Evolutionary conservation across 129 eudicot species (phyloP).

Genomic region (Mikania micrantha): DNA sequence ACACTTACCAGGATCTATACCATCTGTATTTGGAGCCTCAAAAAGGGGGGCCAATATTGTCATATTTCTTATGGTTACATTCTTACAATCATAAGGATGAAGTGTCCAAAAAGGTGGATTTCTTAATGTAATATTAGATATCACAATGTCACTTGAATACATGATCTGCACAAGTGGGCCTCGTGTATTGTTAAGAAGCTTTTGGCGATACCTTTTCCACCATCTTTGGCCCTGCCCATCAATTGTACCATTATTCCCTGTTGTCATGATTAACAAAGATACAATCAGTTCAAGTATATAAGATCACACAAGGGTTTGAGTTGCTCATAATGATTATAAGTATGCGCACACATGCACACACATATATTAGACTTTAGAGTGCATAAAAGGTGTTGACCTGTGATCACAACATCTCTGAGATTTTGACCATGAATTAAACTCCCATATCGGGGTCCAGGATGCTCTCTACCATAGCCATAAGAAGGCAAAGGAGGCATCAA

Average conservation of each 20-base stretch:
- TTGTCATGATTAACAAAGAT: constrained; percentile 18
- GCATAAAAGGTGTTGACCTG: constrained; percentile 48
- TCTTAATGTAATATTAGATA: constrained; percentile 79
- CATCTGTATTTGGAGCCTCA: constrained; percentile 96
- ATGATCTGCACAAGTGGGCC: constrained; percentile 97
- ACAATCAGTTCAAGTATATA: constrained; percentile 18
- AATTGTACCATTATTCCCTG: constrained; percentile 91
- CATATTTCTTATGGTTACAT: constrained; percentile 69
- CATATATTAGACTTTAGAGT: not conserved
- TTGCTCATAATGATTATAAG: not conserved
- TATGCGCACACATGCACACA: not conserved
- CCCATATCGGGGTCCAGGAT: constrained; percentile 90
- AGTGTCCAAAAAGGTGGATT: constrained; percentile 99
- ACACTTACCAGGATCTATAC: constrained; percentile 92
- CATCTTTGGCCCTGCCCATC: constrained; percentile 98
- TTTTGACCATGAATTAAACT: constrained; percentile 97
- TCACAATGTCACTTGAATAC: constrained; percentile 86
- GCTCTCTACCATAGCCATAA: constrained; percentile 94
- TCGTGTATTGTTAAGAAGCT: constrained; percentile 86
- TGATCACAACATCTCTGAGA: constrained; percentile 85
- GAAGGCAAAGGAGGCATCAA: constrained; percentile 97
- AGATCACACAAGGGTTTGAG: not conserved
- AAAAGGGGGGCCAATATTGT: constrained; percentile 92
- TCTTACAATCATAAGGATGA: constrained; percentile 96
- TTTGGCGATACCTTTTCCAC: constrained; percentile 78